Base-by-base conservation (phyloP, 176 grass and related monocot species). In the Lolium rigidum region DNA sequence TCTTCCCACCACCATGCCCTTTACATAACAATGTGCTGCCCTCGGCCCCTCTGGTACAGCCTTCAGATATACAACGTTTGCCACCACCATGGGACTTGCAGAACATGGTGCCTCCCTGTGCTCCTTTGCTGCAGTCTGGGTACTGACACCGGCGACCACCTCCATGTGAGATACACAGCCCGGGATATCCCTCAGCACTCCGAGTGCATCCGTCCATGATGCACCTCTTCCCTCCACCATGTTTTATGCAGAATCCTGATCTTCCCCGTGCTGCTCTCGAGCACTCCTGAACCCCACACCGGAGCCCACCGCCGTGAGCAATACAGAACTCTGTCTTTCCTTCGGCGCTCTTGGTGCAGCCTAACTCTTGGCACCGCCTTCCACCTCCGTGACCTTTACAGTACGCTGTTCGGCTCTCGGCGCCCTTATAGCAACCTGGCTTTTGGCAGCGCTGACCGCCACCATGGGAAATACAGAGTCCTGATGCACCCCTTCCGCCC, bases 251-350 rank as follows among this genome's bases (percentile, higher is more conserved):
- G 59, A 95, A 70, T 44, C 91, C 95, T 12, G 92, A 95, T 38
- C 65, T 98, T 64, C 95, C 93, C 15, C 95, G 80, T 62, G 95
- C 93, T 9, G 95, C 95, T 70, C 89, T 98, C 0, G 47, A 41
- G 52, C 95, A 98, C 26, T 74, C 91, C 18, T 50, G 70, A 22
- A 76, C 56, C 39, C 80, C 84, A 25, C 91, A 94, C 17, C 93
- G 86, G 50, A 46, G 76, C 20, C 95, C 95, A 7, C 95, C 95
- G 35, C 95, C 95, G 54, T 98, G 95, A 60, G 89, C 93, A 60
- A 98, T 98, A 21, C 93, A 98, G 38, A 94, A 92, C 35, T 98
- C 93, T 54, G 95, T 98, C 90, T 95, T 98, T 13, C 95, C 95
- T 78, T 98, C 93, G 1, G 95, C 95, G 9, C 92, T 93, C 73